Evolutionary conservation across 495 filamentous ascomycete genomes (phyloP), one percentile per base, ranked within the genome.

Genomic region (Darksidea phi): DNA sequence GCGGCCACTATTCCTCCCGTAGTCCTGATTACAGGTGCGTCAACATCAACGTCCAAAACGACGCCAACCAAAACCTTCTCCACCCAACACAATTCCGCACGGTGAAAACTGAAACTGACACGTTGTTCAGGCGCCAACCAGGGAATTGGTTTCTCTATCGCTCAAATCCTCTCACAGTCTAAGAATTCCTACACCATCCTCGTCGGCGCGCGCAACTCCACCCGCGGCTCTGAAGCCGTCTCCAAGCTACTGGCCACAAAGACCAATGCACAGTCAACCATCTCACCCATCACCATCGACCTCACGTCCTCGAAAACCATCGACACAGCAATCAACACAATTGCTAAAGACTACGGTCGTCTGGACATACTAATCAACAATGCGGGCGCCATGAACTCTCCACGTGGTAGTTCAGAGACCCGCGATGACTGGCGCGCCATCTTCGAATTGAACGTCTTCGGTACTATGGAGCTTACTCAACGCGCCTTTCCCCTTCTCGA

Each of bases 321-420:
- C 18, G 11, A 6, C 41, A 20, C 2, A 8, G 57, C 62, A 2
- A 8, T 46, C 11, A 1, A 5, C 10, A 38, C 59, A 18, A 21
- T 65, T 15, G 26, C 10, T 1, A 45, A 38, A n/a, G n/a, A 34
- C 21, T 49, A 58, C 54, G 50, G 49, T 18, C 38, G 37, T n/a
- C 57, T 65, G 6, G 62, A 65, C 37, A 32, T 49, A 11, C 50
- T 65, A 12, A 23, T 65, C 23, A 65, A 65, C 57, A 65, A 65
- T 24, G 62, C 62, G 10, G 41, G 41, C 41, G 62, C 26, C 6
- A 32, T 57, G 15, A 15, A 23, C 20, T 6, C 34, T 6, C 6
- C n/a, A 8, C 18, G 7, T 18, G 49, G 49, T 12, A 41, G 51
- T 11, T 11, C 38, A 6, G 28, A 23, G 17, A 15, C 15, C 2